Conservation (phyloP, 2,329 filamentous ascomycete species). For the Dactylellina leptospora region DNA sequence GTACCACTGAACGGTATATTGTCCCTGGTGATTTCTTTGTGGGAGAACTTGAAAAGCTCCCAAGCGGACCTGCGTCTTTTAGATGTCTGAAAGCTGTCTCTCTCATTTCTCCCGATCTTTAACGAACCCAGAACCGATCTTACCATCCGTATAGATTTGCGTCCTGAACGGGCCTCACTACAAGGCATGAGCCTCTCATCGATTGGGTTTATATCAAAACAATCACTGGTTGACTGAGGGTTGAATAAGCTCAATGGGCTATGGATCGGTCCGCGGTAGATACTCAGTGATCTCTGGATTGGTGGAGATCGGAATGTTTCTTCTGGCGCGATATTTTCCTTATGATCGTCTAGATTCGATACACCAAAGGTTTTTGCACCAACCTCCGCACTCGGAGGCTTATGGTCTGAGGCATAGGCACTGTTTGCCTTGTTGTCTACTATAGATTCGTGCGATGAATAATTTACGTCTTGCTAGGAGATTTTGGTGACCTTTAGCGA, state of each 20-base stretch:
- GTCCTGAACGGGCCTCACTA: too few species aligned
- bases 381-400: neutral
- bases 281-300: neutral
- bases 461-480: too few species aligned
- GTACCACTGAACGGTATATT: neutral
- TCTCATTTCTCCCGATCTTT: neutral
- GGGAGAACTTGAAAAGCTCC: conserved; percentile 33
- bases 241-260: neutral
- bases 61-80: conserved; percentile 27
- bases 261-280: neutral
- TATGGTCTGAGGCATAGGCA: neutral
- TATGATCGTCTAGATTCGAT: conserved; percentile 21
- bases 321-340: conserved; percentile 36
- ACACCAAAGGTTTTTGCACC: too few species aligned
- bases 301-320: too few species aligned
- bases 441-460: too few species aligned
- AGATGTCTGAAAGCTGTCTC: neutral
- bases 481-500: too few species aligned
- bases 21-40: neutral
- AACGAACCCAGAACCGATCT: conserved; percentile 29
- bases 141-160: conserved; percentile 19
- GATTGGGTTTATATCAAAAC: too few species aligned
- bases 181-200: too few species aligned
- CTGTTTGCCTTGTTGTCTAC: too few species aligned
- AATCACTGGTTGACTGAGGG: neutral